Percentiles rank a stretch among this genome's conserved stretches.
phyloP scores from a whole-genome alignment of 129 eudicot species.

The Saussurea involucrata region DNA sequence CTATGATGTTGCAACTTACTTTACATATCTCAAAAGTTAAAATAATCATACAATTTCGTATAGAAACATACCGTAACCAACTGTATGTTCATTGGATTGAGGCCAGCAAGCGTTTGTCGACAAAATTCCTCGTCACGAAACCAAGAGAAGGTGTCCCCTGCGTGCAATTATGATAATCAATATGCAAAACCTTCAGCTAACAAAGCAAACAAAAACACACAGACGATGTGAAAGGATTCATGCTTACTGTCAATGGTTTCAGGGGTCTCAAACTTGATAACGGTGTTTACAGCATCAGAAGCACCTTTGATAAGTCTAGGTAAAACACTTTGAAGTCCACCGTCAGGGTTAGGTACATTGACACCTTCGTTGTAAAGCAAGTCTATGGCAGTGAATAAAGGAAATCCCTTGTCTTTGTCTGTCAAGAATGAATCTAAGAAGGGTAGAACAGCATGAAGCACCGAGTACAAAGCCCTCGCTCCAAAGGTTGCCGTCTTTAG shows the following conservation, averaged over 20 bases:
- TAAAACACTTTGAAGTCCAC: not conserved
- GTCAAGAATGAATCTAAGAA: not conserved
- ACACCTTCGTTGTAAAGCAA: conserved; percentile 51
- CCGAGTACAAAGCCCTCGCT: conserved; percentile 40
- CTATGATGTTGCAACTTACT: not conserved
- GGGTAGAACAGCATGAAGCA: conserved; percentile 46
- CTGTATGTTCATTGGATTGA: conserved; percentile 5
- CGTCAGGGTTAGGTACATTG: conserved; percentile 9
- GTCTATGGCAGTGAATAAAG: conserved; percentile 51
- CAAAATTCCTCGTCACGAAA: conserved; percentile 71
- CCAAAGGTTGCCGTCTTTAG: conserved; percentile 31
- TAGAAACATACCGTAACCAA: conserved; percentile 37
- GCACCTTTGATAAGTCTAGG: conserved; percentile 44
- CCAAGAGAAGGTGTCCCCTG: conserved; percentile 65
- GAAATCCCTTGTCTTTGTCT: conserved; percentile 38
- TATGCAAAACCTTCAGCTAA: not conserved
- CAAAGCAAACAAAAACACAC: not conserved
- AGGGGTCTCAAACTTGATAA: conserved; percentile 60
- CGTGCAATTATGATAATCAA: not conserved
- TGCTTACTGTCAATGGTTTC: conserved; percentile 38
- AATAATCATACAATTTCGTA: not conserved
- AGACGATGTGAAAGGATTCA: not conserved
- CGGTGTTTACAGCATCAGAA: conserved; percentile 6
- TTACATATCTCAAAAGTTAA: not conserved
- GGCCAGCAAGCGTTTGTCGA: conserved; percentile 82